Conservation (phyloP, 257 asterid genomes). For the Catharanthus roseus region DNA sequence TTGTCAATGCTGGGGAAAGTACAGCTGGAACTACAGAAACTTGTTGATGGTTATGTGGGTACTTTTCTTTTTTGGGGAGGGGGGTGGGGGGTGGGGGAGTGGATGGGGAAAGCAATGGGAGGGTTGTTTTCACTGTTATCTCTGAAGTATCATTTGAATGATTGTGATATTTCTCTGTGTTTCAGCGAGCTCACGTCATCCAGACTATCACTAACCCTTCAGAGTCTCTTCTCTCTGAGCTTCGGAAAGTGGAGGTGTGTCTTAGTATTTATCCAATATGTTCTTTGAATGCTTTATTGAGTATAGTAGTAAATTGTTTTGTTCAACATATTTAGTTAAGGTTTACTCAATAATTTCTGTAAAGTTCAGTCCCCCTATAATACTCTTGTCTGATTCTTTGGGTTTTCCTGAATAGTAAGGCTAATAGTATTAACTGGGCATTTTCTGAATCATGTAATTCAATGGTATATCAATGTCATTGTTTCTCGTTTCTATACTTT, state of each 20-base stretch:
- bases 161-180: conserved; percentile 33
- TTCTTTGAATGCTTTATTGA: neutral
- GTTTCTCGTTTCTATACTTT: conserved; percentile 1
- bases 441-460: neutral
- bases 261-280: conserved; percentile 6
- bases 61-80: conserved; percentile 9
- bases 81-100: neutral
- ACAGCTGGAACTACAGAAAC: conserved; percentile 88
- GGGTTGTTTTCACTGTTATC: neutral
- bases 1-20: conserved; percentile 64
- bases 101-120: neutral
- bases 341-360: neutral
- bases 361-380: neutral
- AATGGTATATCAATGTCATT: neutral
- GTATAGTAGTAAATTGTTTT: neutral
- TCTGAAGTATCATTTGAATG: neutral
- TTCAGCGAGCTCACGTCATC: conserved; percentile 78
- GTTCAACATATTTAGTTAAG: neutral
- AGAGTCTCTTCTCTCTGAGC: conserved; percentile 92
- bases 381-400: neutral
- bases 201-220: conserved; percentile 89
- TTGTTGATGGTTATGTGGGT: conserved; percentile 79
- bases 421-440: neutral
- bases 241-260: conserved; percentile 94
- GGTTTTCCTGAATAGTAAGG: neutral